Percentiles rank a stretch among this genome's conserved stretches.
Evolutionary conservation across 1,139 yeast genomes (phyloP).

Genomic region (Yamadazyma diddensiae): DNA sequence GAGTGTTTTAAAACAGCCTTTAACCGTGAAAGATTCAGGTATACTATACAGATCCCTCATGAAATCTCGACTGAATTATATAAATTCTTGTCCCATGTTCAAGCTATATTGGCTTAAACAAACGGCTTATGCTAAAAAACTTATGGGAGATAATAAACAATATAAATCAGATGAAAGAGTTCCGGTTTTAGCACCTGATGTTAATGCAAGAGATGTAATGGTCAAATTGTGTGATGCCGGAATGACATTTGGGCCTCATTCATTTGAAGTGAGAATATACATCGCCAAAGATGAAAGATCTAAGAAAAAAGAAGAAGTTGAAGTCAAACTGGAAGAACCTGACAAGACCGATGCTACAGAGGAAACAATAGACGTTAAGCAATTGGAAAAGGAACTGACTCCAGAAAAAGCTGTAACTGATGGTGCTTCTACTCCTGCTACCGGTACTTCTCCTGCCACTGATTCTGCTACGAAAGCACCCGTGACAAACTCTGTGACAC

Average conservation of each 20-base stretch:
- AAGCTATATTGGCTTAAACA: constrained; percentile 75
- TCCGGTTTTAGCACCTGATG: constrained; percentile 45
- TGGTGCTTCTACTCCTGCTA: not conserved
- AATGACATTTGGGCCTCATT: constrained; percentile 78
- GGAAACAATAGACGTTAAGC: constrained; percentile 1
- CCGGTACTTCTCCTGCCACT: not conserved
- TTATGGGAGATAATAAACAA: constrained; percentile 30
- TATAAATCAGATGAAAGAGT: constrained; percentile 29
- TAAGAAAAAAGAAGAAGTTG: constrained; percentile 20
- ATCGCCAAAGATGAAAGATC: constrained; percentile 73
- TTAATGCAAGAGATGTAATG: constrained; percentile 80
- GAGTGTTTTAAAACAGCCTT: constrained; percentile 57
- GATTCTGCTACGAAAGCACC: no score
- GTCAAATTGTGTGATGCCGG: constrained; percentile 79
- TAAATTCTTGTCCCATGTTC: constrained; percentile 68
- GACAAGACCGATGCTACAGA: constrained; percentile 1
- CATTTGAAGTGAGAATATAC: constrained; percentile 71
- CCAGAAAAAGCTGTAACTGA: not conserved
- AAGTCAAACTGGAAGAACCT: not conserved
- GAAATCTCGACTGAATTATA: constrained; percentile 73
- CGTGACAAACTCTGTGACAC: no score
- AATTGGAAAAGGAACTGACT: not conserved
- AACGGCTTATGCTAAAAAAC: constrained; percentile 43
- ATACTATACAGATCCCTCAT: constrained; percentile 69
- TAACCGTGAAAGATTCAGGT: constrained; percentile 71